phyloP scores from a whole-genome alignment of 1,139 yeast genomes.

The Magnusiomyces magnusii region DNA sequence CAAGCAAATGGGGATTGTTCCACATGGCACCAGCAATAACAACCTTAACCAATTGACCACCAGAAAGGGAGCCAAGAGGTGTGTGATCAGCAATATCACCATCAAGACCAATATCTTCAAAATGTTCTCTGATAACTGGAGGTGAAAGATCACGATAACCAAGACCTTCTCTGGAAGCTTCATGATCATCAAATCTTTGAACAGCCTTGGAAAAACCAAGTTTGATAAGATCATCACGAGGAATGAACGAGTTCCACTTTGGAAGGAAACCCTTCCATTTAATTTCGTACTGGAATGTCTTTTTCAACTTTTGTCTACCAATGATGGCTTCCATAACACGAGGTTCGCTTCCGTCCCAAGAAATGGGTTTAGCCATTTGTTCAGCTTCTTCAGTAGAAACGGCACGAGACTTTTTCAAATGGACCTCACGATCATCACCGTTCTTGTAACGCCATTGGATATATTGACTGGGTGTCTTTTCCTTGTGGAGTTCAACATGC shows the following conservation, averaged over 20 bases:
- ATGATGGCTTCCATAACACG: constrained; percentile 88
- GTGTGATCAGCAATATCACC: constrained; percentile 99
- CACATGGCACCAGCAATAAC: constrained; percentile 99
- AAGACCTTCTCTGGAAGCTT: constrained; percentile 96
- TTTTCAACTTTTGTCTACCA: constrained; percentile 95
- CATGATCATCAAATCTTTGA: constrained; percentile 95
- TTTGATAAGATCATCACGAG: constrained; percentile 69
- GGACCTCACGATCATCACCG: constrained; percentile 97
- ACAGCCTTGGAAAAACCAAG: constrained; percentile 83
- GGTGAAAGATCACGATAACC: constrained; percentile 94
- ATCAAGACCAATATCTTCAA: constrained; percentile 94
- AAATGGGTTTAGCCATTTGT: constrained; percentile 71
- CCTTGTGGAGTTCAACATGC: constrained; percentile 95
- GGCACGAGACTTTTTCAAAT: constrained; percentile 87
- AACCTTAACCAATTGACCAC: constrained; percentile 97
- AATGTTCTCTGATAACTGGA: constrained; percentile 88
- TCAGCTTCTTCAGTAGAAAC: constrained; percentile 76
- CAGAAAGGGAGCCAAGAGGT: constrained; percentile 92
- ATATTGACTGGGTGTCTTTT: constrained; percentile 95
- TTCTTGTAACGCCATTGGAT: constrained; percentile 97
- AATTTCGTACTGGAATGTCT: constrained; percentile 92
- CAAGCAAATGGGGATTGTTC: constrained; percentile 98
- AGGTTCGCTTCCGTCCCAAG: constrained; percentile 83
- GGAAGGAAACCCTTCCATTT: constrained; percentile 95
- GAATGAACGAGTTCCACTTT: constrained; percentile 88